Percentiles rank a stretch among this genome's conserved stretches.
Evolutionary conservation across 2,329 filamentous ascomycete genomes (phyloP).

Genomic region (Colletotrichum tropicale): DNA sequence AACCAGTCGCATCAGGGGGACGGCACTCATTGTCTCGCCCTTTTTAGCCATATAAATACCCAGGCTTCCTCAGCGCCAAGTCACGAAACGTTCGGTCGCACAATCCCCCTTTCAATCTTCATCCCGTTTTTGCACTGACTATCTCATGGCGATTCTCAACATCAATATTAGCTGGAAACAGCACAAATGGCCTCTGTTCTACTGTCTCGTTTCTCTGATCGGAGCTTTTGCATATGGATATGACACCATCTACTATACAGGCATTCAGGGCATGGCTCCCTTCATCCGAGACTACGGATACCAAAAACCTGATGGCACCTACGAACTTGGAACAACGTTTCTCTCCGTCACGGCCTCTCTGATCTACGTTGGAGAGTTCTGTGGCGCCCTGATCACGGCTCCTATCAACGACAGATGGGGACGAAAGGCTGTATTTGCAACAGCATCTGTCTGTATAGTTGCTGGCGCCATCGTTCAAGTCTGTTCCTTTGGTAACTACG

Average conservation of each 20-base stretch:
- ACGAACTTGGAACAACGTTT: not conserved
- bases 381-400: constrained; percentile 37
- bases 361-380: constrained; percentile 43
- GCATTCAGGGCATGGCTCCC: not conserved
- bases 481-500: not conserved
- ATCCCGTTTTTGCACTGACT: not conserved
- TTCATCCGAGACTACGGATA: not conserved
- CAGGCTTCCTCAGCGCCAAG: not conserved
- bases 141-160: not conserved
- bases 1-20: not conserved
- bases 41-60: not conserved
- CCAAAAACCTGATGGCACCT: not conserved
- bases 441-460: constrained; percentile 23
- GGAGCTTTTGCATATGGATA: not conserved
- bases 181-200: not conserved
- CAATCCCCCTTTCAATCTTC: not conserved
- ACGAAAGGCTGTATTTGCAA: constrained; percentile 34
- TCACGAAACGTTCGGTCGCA: not conserved
- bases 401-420: constrained; percentile 39
- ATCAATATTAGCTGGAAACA: not conserved
- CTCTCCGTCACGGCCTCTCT: constrained; percentile 37
- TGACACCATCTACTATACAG: not conserved
- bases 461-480: not conserved
- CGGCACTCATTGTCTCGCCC: not conserved
- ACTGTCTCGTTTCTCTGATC: not conserved